Evolutionary conservation across 2,329 filamentous ascomycete species (phyloP).

Genomic region (Cladosporium sp.): DNA sequence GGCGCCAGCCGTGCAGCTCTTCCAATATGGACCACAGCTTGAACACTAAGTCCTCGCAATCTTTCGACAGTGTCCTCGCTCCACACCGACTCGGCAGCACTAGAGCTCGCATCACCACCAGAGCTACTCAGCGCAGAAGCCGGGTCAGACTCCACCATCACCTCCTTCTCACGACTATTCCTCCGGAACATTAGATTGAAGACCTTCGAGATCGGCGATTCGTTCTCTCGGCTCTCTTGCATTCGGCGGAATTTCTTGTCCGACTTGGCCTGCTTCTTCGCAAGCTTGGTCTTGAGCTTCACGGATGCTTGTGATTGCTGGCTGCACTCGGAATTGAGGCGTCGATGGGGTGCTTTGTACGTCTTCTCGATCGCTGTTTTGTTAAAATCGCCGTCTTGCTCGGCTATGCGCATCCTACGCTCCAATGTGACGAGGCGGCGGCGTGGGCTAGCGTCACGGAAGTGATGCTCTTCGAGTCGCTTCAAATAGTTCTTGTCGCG

Average conservation of each 20-base stretch:
- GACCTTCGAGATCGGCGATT: neutral
- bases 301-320: neutral
- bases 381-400: conserved; percentile 5
- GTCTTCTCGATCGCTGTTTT: neutral
- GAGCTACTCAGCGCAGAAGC: neutral
- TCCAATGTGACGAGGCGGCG: neutral
- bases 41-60: neutral
- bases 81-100: neutral
- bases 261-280: neutral
- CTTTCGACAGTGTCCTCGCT: neutral
- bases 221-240: neutral
- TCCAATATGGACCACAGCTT: neutral
- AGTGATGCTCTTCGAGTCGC: neutral
- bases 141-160: neutral
- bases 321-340: neutral
- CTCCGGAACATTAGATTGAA: neutral
- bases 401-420: conserved; percentile 8
- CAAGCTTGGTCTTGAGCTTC: neutral
- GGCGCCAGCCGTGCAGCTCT: neutral
- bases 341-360: neutral
- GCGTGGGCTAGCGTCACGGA: neutral
- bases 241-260: neutral
- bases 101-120: neutral
- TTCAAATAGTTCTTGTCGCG: neutral
- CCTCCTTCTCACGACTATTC: neutral